Percentiles rank a stretch among this genome's conserved stretches.
These are phyloP conservation scores for Blastomyces gilchristii DNA, from an alignment of 2,329 filamentous ascomycete species.

Conservation along the genomic window DNA sequence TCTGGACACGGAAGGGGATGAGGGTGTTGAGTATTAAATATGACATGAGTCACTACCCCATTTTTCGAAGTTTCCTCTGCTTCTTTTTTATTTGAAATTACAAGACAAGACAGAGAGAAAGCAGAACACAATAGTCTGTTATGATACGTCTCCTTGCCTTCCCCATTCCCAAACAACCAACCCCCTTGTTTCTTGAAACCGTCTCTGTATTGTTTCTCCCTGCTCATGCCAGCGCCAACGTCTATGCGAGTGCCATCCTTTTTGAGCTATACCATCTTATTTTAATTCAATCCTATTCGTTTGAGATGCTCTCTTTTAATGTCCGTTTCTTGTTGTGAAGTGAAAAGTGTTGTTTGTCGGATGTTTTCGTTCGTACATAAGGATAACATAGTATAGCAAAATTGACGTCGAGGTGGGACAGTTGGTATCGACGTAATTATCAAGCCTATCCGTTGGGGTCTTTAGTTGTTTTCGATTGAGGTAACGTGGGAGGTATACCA, in stretches of 20 bases:
- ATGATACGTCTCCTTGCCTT: not conserved
- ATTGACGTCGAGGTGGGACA: not conserved
- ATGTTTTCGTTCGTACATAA: not conserved
- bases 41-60: not conserved
- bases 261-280: not conserved
- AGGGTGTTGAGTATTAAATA: constrained; percentile 28
- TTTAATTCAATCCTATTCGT: not conserved
- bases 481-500: too few species aligned
- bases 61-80: not conserved
- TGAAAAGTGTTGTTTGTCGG: constrained; percentile 10
- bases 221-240: not conserved
- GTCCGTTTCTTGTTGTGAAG: not conserved
- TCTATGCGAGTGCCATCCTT: constrained; percentile 1
- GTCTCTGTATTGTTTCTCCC: not conserved
- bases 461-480: not conserved
- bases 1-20: constrained; percentile 53
- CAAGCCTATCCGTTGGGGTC: not conserved
- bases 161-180: not conserved
- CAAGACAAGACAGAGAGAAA: not conserved
- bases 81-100: not conserved
- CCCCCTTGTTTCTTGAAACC: not conserved
- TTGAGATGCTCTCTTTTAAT: not conserved
- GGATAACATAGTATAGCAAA: not conserved
- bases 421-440: not conserved
- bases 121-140: not conserved